Evolutionary conservation across 1,284 basidiomycete species (phyloP), one percentile per base, ranked within the genome.

Genomic region (Leccinum pallidistipes): DNA sequence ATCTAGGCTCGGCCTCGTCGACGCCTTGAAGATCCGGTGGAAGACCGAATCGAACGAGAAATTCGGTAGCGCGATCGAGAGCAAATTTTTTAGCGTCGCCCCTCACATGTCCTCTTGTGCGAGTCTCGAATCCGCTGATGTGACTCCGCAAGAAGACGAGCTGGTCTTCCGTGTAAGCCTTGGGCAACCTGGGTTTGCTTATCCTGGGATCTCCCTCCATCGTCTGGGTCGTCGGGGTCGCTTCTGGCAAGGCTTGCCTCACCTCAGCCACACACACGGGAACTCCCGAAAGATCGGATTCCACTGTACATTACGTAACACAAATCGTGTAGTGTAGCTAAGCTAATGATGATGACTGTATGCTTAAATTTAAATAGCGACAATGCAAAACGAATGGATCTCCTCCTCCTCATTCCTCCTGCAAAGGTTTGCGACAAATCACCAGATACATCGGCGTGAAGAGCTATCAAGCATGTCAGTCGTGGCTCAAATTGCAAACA

Each of bases 371-470:
- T 40, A 40, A 40, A 47, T 47, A 47, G 21, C 21, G 21, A 21
- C 21, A 21, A 21, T 21, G 1, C 21, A n/a, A 14, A 24, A 50
- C 10, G 24, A 50, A 29, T 24, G 18, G 2, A 51, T 6, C 21
- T 18, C 50, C 12, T 24, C 12, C 10, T 29, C 45, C n/a, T n/a
- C n/a, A 71, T 21, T 59, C 55, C 29, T 68, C 60, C 29, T 66
- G 59, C 21, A 56, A 29, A 1, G 91, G 89, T 76, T 92, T 92
- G 75, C 86, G 82, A 68, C 79, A 80, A 58, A 92, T 71, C 45
- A 85, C 86, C 31, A 92, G 77, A 68, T 87, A 90, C 90, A 92
- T 92, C 0, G 91, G 90, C 12, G 91, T 92, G 75, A 92, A 92
- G 16, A 92, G 80, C 90, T 92, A 69, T 32, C 50, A 21, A 21